These are phyloP conservation scores for Lentinula guzmanii DNA, from an alignment of 768 basidiomycete genomes.

Conservation along the genomic window DNA sequence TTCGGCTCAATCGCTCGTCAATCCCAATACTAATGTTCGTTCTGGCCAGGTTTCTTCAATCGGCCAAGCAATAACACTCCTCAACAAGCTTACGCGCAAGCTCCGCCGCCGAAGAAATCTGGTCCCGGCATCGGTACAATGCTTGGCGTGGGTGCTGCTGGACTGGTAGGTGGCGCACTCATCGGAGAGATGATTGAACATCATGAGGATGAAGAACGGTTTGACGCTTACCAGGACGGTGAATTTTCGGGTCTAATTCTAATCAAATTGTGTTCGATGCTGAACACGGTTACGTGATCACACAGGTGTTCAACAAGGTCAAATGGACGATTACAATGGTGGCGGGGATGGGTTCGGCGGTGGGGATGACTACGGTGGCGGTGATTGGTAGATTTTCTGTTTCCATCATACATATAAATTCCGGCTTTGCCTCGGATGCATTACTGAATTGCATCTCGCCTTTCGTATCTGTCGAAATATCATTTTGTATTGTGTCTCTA, in stretches of 20 bases:
- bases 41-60: slow-evolving; percentile 24
- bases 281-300: background rate
- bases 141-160: slow-evolving; percentile 43
- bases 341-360: background rate
- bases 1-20: background rate
- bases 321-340: background rate
- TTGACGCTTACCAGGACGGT: slow-evolving; percentile 8
- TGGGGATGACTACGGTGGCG: background rate
- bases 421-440: background rate
- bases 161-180: slow-evolving; percentile 59
- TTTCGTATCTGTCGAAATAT: background rate
- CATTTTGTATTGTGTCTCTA: too few relatives aligned
- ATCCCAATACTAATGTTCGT: background rate
- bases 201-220: slow-evolving; percentile 4
- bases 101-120: slow-evolving; percentile 32
- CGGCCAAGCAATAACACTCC: slow-evolving; percentile 24
- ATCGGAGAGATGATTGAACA: slow-evolving; percentile 45
- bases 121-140: slow-evolving; percentile 47
- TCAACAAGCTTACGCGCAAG: slow-evolving; percentile 29
- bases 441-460: background rate
- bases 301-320: slow-evolving; percentile 2
- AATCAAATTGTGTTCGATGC: background rate
- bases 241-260: background rate
- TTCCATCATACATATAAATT: background rate
- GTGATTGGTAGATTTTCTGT: background rate